Percentiles rank a stretch among this genome's conserved stretches.
Evolutionary conservation across 2,329 filamentous ascomycete species (phyloP).

Genomic region (Orbilia oligospora): DNA sequence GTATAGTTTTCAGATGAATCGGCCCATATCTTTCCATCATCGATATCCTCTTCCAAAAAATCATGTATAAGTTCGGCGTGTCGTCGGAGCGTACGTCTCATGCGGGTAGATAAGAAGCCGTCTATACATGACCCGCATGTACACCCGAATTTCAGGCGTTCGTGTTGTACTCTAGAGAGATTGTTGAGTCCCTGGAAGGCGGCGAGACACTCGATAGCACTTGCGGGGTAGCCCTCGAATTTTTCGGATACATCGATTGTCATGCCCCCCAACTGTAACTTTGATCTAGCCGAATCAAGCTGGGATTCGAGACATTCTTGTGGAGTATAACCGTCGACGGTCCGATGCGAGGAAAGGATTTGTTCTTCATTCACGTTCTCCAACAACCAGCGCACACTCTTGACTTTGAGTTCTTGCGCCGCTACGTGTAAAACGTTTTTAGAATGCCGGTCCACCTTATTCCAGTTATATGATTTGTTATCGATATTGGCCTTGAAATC

Average conservation of each 20-base stretch:
- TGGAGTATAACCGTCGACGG: conserved; percentile 66
- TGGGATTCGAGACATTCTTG: conserved; percentile 65
- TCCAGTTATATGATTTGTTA: no score
- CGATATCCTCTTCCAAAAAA: neutral
- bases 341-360: conserved; percentile 62
- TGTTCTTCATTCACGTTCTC: conserved; percentile 59
- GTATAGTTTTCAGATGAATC: neutral
- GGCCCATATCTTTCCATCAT: neutral
- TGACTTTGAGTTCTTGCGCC: conserved; percentile 49
- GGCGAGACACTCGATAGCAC: neutral
- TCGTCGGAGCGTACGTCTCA: neutral
- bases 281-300: conserved; percentile 62
- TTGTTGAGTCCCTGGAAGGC: neutral
- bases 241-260: neutral
- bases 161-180: neutral
- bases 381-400: conserved; percentile 64
- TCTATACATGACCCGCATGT: neutral
- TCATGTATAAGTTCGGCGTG: neutral
- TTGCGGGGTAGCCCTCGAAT: neutral
- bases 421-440: conserved; percentile 62
- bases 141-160: neutral
- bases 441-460: conserved; percentile 18
- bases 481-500: neutral
- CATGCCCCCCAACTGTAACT: neutral
- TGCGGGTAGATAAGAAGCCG: neutral